A percentile compares a stretch with the other conserved stretches of the same genome.
Evolutionary conservation across 2,329 filamentous ascomycete species (phyloP).

Genomic region (Colletotrichum trifolii): DNA sequence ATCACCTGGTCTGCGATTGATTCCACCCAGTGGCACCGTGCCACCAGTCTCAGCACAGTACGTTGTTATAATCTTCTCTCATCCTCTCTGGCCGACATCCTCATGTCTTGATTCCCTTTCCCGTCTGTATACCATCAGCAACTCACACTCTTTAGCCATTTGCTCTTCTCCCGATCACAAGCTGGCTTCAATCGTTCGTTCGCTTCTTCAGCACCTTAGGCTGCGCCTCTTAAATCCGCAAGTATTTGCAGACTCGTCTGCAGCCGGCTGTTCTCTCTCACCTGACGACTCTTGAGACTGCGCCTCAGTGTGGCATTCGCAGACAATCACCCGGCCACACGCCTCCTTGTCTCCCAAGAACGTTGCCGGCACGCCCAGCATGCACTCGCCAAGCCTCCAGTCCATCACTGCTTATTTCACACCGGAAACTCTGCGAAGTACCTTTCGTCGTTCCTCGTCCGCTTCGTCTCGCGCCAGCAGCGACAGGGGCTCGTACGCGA

Average conservation of each 20-base stretch:
- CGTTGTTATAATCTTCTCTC: conserved; percentile 2
- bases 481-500: conserved; percentile 54
- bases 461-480: conserved; percentile 55
- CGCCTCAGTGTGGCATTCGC: neutral
- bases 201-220: conserved; percentile 40
- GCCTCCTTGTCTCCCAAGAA: neutral
- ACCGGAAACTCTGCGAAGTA: conserved; percentile 59
- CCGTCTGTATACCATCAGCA: neutral
- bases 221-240: conserved; percentile 44
- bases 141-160: neutral
- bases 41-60: no score
- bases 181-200: conserved; percentile 40
- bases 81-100: neutral
- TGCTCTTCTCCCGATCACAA: no score
- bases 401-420: conserved; percentile 63
- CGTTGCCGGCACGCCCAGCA: conserved; percentile 43
- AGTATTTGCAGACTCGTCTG: neutral
- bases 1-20: conserved; percentile 31
- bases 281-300: no score
- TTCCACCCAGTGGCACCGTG: conserved; percentile 8
- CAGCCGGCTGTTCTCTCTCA: neutral
- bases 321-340: neutral
- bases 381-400: conserved; percentile 62
- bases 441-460: conserved; percentile 63
- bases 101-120: neutral